These are phyloP conservation scores for Yarrowia sp. DNA, from an alignment of 805 yeast species.

Conservation along the genomic window DNA sequence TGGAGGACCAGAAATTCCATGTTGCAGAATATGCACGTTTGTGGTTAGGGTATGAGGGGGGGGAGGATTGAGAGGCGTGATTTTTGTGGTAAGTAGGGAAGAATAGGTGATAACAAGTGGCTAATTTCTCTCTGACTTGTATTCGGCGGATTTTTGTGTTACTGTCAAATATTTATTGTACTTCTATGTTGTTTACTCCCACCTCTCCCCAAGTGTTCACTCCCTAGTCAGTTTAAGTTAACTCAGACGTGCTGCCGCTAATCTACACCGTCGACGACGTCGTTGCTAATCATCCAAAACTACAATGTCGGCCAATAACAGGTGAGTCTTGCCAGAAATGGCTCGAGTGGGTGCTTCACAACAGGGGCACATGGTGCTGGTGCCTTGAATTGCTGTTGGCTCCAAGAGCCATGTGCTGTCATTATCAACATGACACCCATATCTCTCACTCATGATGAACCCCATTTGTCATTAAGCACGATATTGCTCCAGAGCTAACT, in stretches of 20 bases:
- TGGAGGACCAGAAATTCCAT: slow-evolving; percentile 22
- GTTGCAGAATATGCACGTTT: slow-evolving; percentile 22
- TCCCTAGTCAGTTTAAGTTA: neutral
- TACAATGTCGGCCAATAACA: slow-evolving; percentile 22
- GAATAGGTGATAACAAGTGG: too few relatives aligned
- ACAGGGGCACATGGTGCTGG: neutral
- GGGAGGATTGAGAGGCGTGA: neutral
- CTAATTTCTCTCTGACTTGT: too few relatives aligned
- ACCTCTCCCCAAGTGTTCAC: neutral
- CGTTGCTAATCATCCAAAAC: slow-evolving; percentile 1
- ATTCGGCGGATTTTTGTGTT: too few relatives aligned
- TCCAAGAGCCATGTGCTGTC: neutral
- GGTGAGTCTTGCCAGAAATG: neutral
- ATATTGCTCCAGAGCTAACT: neutral
- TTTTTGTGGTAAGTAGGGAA: too few relatives aligned
- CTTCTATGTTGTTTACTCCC: neutral
- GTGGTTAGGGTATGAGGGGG: slow-evolving; percentile 3
- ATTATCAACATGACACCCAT: neutral
- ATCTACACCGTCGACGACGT: slow-evolving; percentile 23
- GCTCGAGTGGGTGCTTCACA: neutral
- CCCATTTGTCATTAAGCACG: neutral
- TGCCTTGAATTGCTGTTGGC: neutral
- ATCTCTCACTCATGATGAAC: neutral
- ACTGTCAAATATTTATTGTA: too few relatives aligned
- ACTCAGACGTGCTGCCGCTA: slow-evolving; percentile 18